phyloP scores from a whole-genome alignment of 805 yeast genomes.

The Candida khao-thaluensis region DNA sequence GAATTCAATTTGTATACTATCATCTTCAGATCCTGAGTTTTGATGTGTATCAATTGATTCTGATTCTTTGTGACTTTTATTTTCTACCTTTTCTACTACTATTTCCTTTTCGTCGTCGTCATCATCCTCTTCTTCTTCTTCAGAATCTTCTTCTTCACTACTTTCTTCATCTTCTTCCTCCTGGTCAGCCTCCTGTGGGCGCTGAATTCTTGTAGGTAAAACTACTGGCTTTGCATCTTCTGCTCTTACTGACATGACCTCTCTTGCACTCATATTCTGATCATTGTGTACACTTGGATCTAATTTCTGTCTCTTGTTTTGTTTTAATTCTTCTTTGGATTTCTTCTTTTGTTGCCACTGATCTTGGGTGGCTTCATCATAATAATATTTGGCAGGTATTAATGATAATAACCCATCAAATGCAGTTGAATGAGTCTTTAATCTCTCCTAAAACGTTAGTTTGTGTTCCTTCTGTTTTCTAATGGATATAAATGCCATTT shows the following conservation, averaged over 20 bases:
- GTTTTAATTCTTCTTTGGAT: constrained; percentile 59
- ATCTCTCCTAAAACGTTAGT: constrained; percentile 73
- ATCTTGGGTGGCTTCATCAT: constrained; percentile 82
- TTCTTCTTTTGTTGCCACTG: constrained; percentile 90
- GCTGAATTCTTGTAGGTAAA: constrained; percentile 28
- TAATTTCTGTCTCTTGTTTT: constrained; percentile 66
- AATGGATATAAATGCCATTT: too few relatives aligned
- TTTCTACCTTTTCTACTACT: constrained; percentile 11
- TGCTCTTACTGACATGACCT: constrained; percentile 56
- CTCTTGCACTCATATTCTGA: constrained; percentile 51
- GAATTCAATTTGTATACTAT: constrained; percentile 44
- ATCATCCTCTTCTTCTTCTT: constrained; percentile 17
- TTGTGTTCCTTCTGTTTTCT: too few relatives aligned
- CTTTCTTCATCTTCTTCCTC: constrained; percentile 14
- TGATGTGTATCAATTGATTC: too few relatives aligned
- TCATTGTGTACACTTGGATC: constrained; percentile 62
- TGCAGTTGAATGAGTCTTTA: constrained; percentile 74
- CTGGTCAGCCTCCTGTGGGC: constrained; percentile 11
- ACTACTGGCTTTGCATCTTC: constrained; percentile 50
- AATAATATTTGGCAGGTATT: constrained; percentile 92
- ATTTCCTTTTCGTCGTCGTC: constrained; percentile 1
- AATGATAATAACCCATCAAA: constrained; percentile 86
- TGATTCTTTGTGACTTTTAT: constrained; percentile 10
- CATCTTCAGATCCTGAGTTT: constrained; percentile 16
- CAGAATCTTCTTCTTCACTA: constrained; percentile 12